Conservation (phyloP, 2,329 filamentous ascomycete genomes). For the Fusarium graminum region DNA sequence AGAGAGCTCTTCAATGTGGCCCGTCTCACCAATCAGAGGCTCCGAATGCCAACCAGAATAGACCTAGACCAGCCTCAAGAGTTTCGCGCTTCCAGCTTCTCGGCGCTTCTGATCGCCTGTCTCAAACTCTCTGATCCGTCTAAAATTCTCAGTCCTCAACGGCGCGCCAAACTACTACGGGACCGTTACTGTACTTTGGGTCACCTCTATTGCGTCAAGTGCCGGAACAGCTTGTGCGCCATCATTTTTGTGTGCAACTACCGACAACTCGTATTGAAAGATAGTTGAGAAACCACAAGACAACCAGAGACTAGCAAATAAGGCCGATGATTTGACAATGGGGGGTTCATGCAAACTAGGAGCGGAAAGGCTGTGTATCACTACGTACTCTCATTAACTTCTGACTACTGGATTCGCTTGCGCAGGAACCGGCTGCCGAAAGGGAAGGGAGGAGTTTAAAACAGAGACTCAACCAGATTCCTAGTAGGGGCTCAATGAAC, state of each 20-base stretch:
- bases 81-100: constrained; percentile 41
- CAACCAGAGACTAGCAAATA: constrained; percentile 23
- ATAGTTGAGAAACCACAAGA: constrained; percentile 40
- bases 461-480: constrained; percentile 11
- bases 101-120: constrained; percentile 27
- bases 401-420: constrained; percentile 41
- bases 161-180: constrained; percentile 38
- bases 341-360: constrained; percentile 33
- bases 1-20: constrained; percentile 14
- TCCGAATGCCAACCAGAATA: constrained; percentile 29
- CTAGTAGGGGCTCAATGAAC: constrained; percentile 10
- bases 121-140: constrained; percentile 16
- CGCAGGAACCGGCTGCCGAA: constrained; percentile 38
- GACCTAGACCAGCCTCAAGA: constrained; percentile 6
- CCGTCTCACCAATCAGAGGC: constrained; percentile 30
- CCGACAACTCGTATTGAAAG: constrained; percentile 43
- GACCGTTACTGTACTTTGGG: constrained; percentile 38
- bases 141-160: constrained; percentile 31
- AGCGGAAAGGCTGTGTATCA: constrained; percentile 31
- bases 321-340: constrained; percentile 28
- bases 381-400: constrained; percentile 30
- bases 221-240: constrained; percentile 36
- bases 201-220: constrained; percentile 38
- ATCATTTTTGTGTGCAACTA: constrained; percentile 41
- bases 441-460: constrained; percentile 14